Conservation (phyloP, 1,284 basidiomycete species). For the Stereum hirsutum region DNA sequence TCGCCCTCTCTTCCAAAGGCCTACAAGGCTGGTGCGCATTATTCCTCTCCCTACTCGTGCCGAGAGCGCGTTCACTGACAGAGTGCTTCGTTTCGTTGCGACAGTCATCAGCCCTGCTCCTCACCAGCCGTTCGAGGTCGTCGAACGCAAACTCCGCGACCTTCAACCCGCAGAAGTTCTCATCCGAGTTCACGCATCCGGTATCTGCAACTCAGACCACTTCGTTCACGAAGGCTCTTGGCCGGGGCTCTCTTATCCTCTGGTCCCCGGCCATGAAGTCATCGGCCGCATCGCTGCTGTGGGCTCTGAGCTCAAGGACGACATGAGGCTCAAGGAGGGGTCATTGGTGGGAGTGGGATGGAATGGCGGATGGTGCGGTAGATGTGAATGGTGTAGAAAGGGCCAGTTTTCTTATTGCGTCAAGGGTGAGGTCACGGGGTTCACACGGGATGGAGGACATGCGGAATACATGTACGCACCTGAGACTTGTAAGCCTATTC, state of each 20-base stretch:
- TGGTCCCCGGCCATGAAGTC: constrained; percentile 5
- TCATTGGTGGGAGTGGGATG: constrained; percentile 7
- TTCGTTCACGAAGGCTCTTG: constrained; percentile 1
- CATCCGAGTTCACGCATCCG: constrained; percentile 1
- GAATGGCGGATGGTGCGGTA: constrained; percentile 6
- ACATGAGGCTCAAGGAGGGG: constrained; percentile 2
- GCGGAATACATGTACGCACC: constrained; percentile 7
- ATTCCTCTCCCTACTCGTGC: no score
- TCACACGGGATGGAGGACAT: constrained; percentile 13
- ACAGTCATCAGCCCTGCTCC: not conserved
- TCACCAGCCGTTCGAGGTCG: not conserved
- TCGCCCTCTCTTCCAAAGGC: no score
- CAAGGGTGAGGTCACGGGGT: constrained; percentile 6
- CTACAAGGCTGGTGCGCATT: no score
- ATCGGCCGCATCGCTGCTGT: constrained; percentile 4
- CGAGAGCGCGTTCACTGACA: no score
- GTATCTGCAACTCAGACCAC: constrained; percentile 4
- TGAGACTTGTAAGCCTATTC: constrained; percentile 2
- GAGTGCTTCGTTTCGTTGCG: no score
- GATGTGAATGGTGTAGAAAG: constrained; percentile 1
- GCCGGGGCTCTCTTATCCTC: constrained; percentile 10
- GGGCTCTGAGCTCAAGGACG: not conserved
- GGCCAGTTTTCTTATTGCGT: constrained; percentile 6
- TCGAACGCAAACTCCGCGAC: not conserved
- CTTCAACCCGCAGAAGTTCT: not conserved